These are phyloP conservation scores for Bimuria novae-zelandiae DNA, from an alignment of 2,329 filamentous ascomycete genomes.

Conservation along the genomic window DNA sequence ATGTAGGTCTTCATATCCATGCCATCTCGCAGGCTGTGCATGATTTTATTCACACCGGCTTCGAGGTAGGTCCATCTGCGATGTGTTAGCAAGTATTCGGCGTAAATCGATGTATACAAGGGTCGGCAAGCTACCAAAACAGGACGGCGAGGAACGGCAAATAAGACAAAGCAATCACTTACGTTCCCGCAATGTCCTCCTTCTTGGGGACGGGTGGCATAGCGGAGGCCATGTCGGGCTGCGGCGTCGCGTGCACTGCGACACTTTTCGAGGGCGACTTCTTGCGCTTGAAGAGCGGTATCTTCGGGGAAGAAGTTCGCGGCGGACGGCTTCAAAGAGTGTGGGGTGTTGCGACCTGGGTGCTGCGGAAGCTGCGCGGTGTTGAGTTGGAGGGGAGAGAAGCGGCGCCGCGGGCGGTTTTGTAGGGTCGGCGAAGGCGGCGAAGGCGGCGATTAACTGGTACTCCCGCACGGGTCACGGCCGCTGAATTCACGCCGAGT, in stretches of 20 bases:
- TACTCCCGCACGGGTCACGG: constrained; percentile 7
- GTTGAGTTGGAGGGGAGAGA: constrained; percentile 4
- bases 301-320: constrained; percentile 18
- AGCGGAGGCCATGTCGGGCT: constrained; percentile 34
- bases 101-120: not conserved
- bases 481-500: constrained; percentile 3
- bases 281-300: constrained; percentile 36
- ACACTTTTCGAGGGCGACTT: constrained; percentile 42
- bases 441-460: constrained; percentile 1
- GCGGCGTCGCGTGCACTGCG: constrained; percentile 38
- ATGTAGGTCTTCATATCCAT: constrained; percentile 98
- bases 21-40: constrained; percentile 87
- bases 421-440: not conserved
- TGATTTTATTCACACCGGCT: constrained; percentile 86
- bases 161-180: too few species aligned
- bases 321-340: constrained; percentile 1
- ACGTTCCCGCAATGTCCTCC: constrained; percentile 66
- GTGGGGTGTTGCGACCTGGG: constrained; percentile 2
- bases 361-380: constrained; percentile 6
- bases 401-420: constrained; percentile 1
- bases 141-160: too few species aligned
- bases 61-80: constrained; percentile 87
- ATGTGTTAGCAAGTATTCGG: constrained; percentile 19
- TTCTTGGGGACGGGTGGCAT: constrained; percentile 56
- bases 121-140: too few species aligned